phyloP scores from a whole-genome alignment of 2,329 filamentous ascomycete genomes.

The Alternaria incomplexa region DNA sequence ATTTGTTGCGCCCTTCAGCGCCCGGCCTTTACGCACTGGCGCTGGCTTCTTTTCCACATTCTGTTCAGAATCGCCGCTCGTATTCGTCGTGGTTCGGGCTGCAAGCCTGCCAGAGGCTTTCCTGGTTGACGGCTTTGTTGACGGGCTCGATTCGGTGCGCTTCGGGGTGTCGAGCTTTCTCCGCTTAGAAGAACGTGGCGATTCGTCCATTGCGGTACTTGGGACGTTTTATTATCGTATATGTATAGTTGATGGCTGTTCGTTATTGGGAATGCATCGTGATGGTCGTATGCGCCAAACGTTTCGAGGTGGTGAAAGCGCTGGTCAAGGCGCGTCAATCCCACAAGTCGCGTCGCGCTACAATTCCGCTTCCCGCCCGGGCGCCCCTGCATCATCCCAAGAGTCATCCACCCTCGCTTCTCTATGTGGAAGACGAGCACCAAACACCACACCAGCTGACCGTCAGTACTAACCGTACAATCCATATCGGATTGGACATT shows the following conservation, averaged over 20 bases:
- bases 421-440: not conserved
- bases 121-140: slow-evolving; percentile 23
- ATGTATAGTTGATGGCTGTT: not conserved
- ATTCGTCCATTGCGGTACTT: slow-evolving; percentile 37
- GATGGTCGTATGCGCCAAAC: slow-evolving; percentile 9
- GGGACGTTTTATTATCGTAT: not conserved
- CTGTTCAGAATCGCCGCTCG: slow-evolving; percentile 13
- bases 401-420: slow-evolving; percentile 7
- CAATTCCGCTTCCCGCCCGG: slow-evolving; percentile 9
- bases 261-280: slow-evolving; percentile 5
- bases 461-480: not conserved
- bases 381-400: slow-evolving; percentile 18
- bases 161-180: slow-evolving; percentile 43
- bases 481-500: no score
- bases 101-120: slow-evolving; percentile 29
- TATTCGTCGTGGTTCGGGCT: slow-evolving; percentile 20
- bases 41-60: slow-evolving; percentile 15
- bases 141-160: slow-evolving; percentile 29
- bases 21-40: slow-evolving; percentile 9
- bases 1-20: slow-evolving; percentile 14
- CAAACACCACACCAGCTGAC: not conserved
- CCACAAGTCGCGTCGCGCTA: slow-evolving; percentile 27
- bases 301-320: slow-evolving; percentile 2
- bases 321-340: slow-evolving; percentile 16
- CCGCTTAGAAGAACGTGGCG: slow-evolving; percentile 45